A percentile compares a stretch with the other conserved stretches of the same genome.
Evolutionary conservation across 2,329 filamentous ascomycete species (phyloP).

Genomic region (Cercospora zeae-maydis): DNA sequence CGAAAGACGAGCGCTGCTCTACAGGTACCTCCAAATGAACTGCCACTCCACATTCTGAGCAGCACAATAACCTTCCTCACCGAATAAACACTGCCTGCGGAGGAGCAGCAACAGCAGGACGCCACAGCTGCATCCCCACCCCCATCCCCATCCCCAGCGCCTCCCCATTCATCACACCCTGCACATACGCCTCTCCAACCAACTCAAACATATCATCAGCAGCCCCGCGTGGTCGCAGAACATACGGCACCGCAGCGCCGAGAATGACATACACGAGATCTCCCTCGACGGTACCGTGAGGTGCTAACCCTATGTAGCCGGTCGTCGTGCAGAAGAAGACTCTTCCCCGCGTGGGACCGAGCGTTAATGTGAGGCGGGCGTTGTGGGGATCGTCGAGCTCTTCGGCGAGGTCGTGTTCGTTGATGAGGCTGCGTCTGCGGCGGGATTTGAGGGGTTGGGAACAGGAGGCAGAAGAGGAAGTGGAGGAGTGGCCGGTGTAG

Average conservation of each 20-base stretch:
- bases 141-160: conserved; percentile 23
- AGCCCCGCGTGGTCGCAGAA: conserved; percentile 23
- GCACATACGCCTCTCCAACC: conserved; percentile 36
- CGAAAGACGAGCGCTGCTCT: no score
- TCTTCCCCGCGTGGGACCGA: conserved; percentile 31
- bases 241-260: conserved; percentile 28
- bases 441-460: background rate
- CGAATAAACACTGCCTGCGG: conserved; percentile 1
- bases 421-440: conserved; percentile 27
- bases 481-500: conserved; percentile 9
- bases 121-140: no score
- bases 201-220: conserved; percentile 26
- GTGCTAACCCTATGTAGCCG: conserved; percentile 31
- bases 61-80: background rate
- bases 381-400: conserved; percentile 22
- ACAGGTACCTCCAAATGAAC: no score
- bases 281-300: conserved; percentile 28
- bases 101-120: no score
- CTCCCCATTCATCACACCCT: conserved; percentile 36
- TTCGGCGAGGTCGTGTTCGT: conserved; percentile 23
- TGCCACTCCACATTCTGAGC: no score
- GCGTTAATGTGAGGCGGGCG: conserved; percentile 27
- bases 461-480: background rate
- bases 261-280: conserved; percentile 32
- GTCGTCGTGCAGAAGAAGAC: conserved; percentile 29